These are phyloP conservation scores for Fraxinus platypoda DNA, from an alignment of 305 asterid species.

Conservation along the genomic window DNA sequence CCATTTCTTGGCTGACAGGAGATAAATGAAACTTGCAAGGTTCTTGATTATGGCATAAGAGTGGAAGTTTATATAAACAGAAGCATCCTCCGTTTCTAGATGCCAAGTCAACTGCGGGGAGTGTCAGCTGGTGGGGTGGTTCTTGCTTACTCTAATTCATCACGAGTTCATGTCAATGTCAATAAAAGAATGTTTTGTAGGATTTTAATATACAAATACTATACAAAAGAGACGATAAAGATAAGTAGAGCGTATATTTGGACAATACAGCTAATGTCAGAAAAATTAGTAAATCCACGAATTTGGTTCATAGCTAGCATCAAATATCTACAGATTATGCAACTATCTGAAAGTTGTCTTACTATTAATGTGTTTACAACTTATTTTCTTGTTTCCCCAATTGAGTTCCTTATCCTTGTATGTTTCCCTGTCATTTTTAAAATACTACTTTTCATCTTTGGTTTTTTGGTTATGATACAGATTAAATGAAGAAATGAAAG, in stretches of 20 bases:
- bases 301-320: not conserved
- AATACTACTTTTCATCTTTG: not conserved
- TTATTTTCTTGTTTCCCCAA: not conserved
- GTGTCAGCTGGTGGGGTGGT: not conserved
- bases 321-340: not conserved
- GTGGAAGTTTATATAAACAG: not conserved
- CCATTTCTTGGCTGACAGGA: not conserved
- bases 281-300: not conserved
- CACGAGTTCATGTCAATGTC: not conserved
- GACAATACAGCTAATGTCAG: not conserved
- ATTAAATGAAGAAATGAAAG: conserved; percentile 91
- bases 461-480: conserved; percentile 46
- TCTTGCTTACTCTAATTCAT: not conserved
- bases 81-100: not conserved
- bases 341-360: not conserved
- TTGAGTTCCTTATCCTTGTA: not conserved
- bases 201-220: not conserved
- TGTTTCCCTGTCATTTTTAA: not conserved
- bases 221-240: not conserved
- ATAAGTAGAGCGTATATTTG: not conserved
- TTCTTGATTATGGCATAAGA: conserved; percentile 1
- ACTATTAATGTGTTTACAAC: not conserved
- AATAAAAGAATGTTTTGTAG: not conserved
- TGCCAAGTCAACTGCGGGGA: not conserved
- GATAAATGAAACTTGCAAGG: not conserved